Percentiles rank a stretch among this genome's conserved stretches.
These are phyloP conservation scores for Digitaria exilis DNA, from an alignment of 202 grass and related monocot species.

Conservation along the genomic window DNA sequence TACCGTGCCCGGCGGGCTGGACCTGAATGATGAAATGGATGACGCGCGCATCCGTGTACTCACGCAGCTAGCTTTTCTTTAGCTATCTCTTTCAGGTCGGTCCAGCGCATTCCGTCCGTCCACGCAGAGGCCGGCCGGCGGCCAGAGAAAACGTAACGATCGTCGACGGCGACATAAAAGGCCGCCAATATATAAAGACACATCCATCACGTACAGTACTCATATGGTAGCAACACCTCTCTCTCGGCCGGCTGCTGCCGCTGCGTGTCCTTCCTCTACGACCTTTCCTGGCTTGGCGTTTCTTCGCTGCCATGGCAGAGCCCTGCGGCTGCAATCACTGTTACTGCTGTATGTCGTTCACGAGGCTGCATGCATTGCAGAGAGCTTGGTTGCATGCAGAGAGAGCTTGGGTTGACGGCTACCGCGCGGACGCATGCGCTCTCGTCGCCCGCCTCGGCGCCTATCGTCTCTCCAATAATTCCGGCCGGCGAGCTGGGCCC, in stretches of 20 bases:
- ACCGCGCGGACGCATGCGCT: slow-evolving; percentile 24
- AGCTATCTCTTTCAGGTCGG: not conserved
- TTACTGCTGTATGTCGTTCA: not conserved
- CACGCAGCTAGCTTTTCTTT: slow-evolving; percentile 26
- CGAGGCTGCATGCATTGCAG: no score
- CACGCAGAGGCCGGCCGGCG: no score
- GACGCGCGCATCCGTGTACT: not conserved
- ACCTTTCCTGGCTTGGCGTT: slow-evolving; percentile 1
- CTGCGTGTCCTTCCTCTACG: not conserved
- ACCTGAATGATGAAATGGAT: not conserved
- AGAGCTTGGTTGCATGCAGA: no score
- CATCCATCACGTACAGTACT: no score
- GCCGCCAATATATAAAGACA: not conserved
- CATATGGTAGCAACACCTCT: no score
- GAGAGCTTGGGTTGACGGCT: no score
- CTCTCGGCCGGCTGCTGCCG: not conserved
- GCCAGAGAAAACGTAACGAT: not conserved
- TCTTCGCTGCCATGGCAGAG: no score
- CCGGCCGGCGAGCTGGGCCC: no score
- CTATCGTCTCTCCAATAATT: slow-evolving; percentile 50
- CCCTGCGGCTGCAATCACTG: no score
- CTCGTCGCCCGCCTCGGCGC: not conserved
- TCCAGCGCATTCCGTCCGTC: no score
- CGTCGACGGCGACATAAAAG: not conserved
- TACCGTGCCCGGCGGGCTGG: no score